Base-by-base conservation (phyloP, 140 eudicot genomes). In the Oenanthe javanica region DNA sequence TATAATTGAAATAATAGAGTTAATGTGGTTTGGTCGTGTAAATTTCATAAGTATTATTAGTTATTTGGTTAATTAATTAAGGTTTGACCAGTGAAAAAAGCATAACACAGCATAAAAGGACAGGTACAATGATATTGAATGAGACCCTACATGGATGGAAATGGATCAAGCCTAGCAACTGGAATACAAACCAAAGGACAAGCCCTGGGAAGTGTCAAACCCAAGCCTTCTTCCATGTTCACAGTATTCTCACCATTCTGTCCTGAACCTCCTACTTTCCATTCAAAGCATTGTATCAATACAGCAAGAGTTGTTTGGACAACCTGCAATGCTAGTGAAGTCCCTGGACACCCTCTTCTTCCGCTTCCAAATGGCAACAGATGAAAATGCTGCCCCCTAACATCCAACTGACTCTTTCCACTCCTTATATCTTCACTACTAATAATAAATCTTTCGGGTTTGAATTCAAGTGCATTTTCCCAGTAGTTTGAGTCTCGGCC, bases 341-440 rank as follows among this genome's bases (percentile, higher is more conserved):
- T 90, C 77, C 97, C 97, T 0, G 93, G 95, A 80, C 97, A 92
- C 82, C 88, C 91, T 80, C 97, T 83, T 36, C 91, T 72, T 6
- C 97, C 97, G 9, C 86, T 88, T 77, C 97, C 97, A 83, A 92
- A 92, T 4, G 95, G 93, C 85, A 92, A 69, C 73, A 92, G 66
- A 13, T 92, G 89, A 79, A 81, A 92, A 78, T 90, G 88, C 49
- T 92, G 97, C 42, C 97, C 97, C 81, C 89, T 88, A 38, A 90
- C 88, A 84, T 88, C 95, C 82, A 66, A 25, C 43, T 66, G 72
- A 10, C 72, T 66, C 43, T 25, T 66, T 66, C 40, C 72, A 66
- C 1, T 66, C 72, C 43, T 31, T 66, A 2, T 25, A 12, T 66
- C 72, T 12, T 66, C 72, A 66, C 72, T 66, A 66, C 72, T 66